phyloP scores from a whole-genome alignment of 2,329 filamentous ascomycete species.

The Harringtonia lauricola region DNA sequence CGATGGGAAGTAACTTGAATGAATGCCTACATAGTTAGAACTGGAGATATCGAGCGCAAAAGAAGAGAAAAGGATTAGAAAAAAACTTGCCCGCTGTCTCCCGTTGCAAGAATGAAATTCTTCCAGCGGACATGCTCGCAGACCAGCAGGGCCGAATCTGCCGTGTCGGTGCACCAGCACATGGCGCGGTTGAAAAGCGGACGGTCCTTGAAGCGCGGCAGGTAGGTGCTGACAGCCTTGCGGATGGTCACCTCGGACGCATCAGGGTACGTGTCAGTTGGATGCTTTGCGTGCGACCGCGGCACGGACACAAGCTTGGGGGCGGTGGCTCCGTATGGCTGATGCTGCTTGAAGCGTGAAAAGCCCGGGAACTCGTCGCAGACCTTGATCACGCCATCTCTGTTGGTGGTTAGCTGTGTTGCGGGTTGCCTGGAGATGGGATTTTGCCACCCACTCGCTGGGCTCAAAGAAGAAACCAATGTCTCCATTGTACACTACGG shows the following conservation, averaged over 20 bases:
- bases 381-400: slow-evolving; percentile 22
- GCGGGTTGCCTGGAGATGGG: not conserved
- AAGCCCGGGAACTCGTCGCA: slow-evolving; percentile 29
- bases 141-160: slow-evolving; percentile 15
- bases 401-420: not conserved
- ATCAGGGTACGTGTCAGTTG: slow-evolving; percentile 24
- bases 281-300: slow-evolving; percentile 24
- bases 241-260: slow-evolving; percentile 14
- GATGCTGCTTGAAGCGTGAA: slow-evolving; percentile 21
- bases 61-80: too few species aligned
- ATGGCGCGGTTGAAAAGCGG: slow-evolving; percentile 3
- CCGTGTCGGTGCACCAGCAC: slow-evolving; percentile 8
- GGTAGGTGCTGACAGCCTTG: slow-evolving; percentile 2
- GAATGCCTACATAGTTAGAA: slow-evolving; percentile 1
- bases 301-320: slow-evolving; percentile 21
- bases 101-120: slow-evolving; percentile 39
- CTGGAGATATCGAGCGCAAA: not conserved
- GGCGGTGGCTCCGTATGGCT: slow-evolving; percentile 20
- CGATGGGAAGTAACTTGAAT: slow-evolving; percentile 3
- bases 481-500: slow-evolving; percentile 34
- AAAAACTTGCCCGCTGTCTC: slow-evolving; percentile 43
- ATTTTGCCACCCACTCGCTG: slow-evolving; percentile 18
- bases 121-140: slow-evolving; percentile 28
- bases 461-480: slow-evolving; percentile 39
- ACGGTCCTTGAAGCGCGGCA: slow-evolving; percentile 1